Percentiles rank a stretch among this genome's conserved stretches.
phyloP scores from a whole-genome alignment of 768 basidiomycete species.

The Mycena belliarum region DNA sequence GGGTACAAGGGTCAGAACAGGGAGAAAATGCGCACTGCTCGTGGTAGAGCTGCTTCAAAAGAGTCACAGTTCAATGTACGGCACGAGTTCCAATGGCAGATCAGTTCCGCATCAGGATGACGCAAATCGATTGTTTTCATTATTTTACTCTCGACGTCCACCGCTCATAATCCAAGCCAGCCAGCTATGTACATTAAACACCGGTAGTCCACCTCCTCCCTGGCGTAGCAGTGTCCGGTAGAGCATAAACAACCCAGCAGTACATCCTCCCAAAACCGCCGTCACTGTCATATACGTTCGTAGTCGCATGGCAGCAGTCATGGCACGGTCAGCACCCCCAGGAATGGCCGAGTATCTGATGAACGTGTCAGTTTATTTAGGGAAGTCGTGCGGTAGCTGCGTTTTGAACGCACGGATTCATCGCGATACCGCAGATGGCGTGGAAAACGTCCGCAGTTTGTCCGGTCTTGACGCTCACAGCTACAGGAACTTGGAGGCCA shows the following conservation, averaged over 20 bases:
- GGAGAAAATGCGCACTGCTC: conserved; percentile 17
- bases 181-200: conserved; percentile 61
- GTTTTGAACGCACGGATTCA: conserved; percentile 72
- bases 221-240: conserved; percentile 70
- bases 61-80: conserved; percentile 14
- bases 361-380: conserved; percentile 24
- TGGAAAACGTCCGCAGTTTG: conserved; percentile 89
- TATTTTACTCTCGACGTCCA: conserved; percentile 45
- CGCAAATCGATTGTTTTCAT: background rate
- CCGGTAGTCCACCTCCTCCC: conserved; percentile 50
- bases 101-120: conserved; percentile 10
- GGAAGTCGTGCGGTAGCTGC: conserved; percentile 2
- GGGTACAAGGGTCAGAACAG: conserved; percentile 8
- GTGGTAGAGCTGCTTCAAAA: conserved; percentile 15
- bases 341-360: conserved; percentile 67
- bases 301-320: conserved; percentile 68
- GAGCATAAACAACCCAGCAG: conserved; percentile 70
- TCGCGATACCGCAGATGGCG: conserved; percentile 78
- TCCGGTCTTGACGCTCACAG: conserved; percentile 86
- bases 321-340: conserved; percentile 78
- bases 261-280: conserved; percentile 71
- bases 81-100: background rate
- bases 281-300: conserved; percentile 73
- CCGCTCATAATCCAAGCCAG: conserved; percentile 63
- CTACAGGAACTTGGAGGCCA: conserved; percentile 89